Percentiles rank a stretch among this genome's conserved stretches.
Conservation (phyloP, 2,329 filamentous ascomycete genomes). For the Trichoderma lentiforme region DNA sequence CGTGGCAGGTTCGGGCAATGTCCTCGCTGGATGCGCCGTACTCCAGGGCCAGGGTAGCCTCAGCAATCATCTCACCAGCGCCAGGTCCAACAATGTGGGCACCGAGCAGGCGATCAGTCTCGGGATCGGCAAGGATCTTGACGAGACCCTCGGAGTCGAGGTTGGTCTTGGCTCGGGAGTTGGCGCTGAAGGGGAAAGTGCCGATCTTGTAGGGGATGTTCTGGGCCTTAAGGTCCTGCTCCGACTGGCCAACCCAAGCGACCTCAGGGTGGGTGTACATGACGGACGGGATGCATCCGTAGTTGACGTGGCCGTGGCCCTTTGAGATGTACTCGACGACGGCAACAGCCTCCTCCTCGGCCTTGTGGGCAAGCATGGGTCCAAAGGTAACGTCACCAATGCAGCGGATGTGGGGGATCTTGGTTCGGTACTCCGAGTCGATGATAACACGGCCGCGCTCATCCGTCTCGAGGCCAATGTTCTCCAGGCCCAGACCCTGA, state of each 20-base stretch:
- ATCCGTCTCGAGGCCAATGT: constrained; percentile 86
- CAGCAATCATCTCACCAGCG: constrained; percentile 98
- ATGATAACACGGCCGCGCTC: constrained; percentile 94
- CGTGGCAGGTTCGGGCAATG: constrained; percentile 91
- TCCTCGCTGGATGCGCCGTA: constrained; percentile 96
- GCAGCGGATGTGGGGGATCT: constrained; percentile 93
- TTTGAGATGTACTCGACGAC: constrained; percentile 97
- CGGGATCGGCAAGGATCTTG: constrained; percentile 93
- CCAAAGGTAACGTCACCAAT: constrained; percentile 96
- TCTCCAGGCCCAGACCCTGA: constrained; percentile 84
- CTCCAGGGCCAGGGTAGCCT: constrained; percentile 90
- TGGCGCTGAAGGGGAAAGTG: constrained; percentile 95
- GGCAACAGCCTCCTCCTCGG: constrained; percentile 94
- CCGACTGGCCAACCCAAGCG: constrained; percentile 96
- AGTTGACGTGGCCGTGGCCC: constrained; percentile 98
- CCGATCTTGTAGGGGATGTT: constrained; percentile 91
- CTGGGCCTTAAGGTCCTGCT: constrained; percentile 88
- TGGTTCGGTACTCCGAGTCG: constrained; percentile 98
- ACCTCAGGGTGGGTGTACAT: constrained; percentile 99
- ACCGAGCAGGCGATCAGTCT: constrained; percentile 93
- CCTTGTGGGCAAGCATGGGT: constrained; percentile 99
- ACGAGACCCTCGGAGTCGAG: constrained; percentile 92
- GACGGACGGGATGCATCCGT: constrained; percentile 93
- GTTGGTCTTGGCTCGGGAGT: constrained; percentile 98
- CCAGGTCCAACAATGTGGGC: constrained; percentile 96